Evolutionary conservation across 306 rosid species (phyloP), one percentile per base, ranked within the genome.

Genomic region (Pyrus communis): DNA sequence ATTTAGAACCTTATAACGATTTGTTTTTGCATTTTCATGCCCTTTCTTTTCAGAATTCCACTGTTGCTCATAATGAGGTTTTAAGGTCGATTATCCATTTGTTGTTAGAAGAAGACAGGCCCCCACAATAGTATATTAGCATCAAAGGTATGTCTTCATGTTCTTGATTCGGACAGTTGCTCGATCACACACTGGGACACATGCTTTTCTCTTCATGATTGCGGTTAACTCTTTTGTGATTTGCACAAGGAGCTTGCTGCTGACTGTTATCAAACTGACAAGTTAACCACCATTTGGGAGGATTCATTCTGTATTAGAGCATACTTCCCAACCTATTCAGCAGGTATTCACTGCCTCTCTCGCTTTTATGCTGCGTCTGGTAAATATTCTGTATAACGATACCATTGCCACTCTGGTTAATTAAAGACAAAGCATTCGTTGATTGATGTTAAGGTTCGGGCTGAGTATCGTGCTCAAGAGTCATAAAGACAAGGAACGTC

Each of bases 61-160:
- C 84, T 12, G 84, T 80, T 77, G 82, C 77, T 78, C 80, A 89
- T 80, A 88, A 90, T 38, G 93, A 88, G 86, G 88, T 94, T 72
- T 69, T 94, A 9, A 89, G 84, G 80, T 91, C 98, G 51, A 91
- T 94, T 62, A 86, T 94, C 82, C 91, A 82, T 81, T 81, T 94
- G 83, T 85, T 94, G 82, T 69, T 91, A 73, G 98, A 94, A 89
- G 98, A 94, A 89, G 93, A 88, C 68, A 89, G 83, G 58, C 83
- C 86, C 13, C 63, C 55, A 31, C 63, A 40, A 54, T 84, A 71
- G 58, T 78, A 6, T 38, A 11, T 38, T 27, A 35, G n/a, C 15
- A 46, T 15, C 22, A 60, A 42, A 67, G 57, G 78, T 71, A 40
- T 22, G 69, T 15, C 43, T 72, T 46, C 17, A 14, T 25, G 35